Evolutionary conservation across 257 asterid genomes (phyloP).

Genomic region (Petrea volubilis): DNA sequence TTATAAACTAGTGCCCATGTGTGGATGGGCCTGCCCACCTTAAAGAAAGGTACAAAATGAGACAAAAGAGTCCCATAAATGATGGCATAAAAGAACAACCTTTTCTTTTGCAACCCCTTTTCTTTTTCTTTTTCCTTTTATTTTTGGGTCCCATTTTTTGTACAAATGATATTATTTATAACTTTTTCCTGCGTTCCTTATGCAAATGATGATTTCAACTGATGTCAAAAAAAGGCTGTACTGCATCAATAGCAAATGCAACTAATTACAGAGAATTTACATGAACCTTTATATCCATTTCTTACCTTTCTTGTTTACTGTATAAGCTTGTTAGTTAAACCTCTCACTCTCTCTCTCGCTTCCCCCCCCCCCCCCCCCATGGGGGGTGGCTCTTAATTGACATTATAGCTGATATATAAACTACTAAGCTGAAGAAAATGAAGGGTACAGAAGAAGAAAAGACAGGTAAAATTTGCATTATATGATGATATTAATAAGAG

Average conservation of each 20-base stretch:
- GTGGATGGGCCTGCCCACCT: constrained; percentile 35
- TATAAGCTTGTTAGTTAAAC: constrained; percentile 4
- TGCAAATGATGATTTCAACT: constrained; percentile 19
- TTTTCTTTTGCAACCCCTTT: not conserved
- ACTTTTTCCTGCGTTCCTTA: constrained; percentile 23
- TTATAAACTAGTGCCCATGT: constrained; percentile 22
- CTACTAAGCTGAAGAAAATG: not conserved
- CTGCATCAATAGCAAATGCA: not conserved
- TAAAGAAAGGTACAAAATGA: constrained; percentile 28
- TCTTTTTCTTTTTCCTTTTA: not conserved
- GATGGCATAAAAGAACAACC: constrained; percentile 27
- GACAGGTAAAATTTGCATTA: constrained; percentile 26
- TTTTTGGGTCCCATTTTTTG: constrained; percentile 3
- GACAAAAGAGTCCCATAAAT: constrained; percentile 35
- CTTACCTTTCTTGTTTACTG: constrained; percentile 16
- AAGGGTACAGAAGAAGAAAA: not conserved
- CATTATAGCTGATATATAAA: not conserved
- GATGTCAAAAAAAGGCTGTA: constrained; percentile 22
- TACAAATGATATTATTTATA: not conserved
- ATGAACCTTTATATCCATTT: not conserved
- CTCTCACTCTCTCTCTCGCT: not conserved
- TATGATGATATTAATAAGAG: constrained; percentile 29
- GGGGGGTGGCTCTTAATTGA: not conserved
- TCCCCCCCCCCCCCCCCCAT: no score
- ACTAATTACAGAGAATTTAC: not conserved